A percentile compares a stretch with the other conserved stretches of the same genome.
These are phyloP conservation scores for Senna tora DNA, from an alignment of 306 rosid species.

Conservation along the genomic window DNA sequence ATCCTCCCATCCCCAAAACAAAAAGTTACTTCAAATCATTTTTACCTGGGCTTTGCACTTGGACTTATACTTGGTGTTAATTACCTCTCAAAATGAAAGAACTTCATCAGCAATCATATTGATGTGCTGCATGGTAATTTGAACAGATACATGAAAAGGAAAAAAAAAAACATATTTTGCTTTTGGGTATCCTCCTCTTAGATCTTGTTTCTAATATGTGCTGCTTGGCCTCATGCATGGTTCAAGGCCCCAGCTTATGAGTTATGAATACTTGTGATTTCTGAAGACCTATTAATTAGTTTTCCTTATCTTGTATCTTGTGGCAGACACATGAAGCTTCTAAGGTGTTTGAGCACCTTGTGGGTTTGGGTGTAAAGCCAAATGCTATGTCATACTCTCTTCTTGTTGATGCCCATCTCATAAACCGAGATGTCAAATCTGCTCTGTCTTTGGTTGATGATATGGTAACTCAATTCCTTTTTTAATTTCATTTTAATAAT, in stretches of 20 bases:
- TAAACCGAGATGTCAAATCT: constrained; percentile 78
- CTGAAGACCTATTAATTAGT: constrained; percentile 1
- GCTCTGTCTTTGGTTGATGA: constrained; percentile 62
- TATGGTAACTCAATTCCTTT: constrained; percentile 60
- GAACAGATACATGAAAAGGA: neutral
- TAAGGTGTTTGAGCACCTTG: constrained; percentile 78
- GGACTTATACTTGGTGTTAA: constrained; percentile 7
- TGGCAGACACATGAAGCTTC: constrained; percentile 85
- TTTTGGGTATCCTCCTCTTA: constrained; percentile 27
- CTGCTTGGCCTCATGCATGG: constrained; percentile 9
- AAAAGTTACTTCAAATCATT: constrained; percentile 11
- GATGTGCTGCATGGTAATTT: constrained; percentile 24
- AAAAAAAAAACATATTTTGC: neutral
- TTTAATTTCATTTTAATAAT: neutral
- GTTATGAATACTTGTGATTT: neutral
- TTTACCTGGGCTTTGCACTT: constrained; percentile 26
- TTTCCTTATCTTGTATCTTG: constrained; percentile 34
- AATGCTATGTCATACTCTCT: constrained; percentile 80
- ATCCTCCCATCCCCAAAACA: constrained; percentile 9
- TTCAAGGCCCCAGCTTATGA: neutral
- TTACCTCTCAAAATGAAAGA: neutral
- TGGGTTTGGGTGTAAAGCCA: constrained; percentile 79
- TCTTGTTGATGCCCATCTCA: constrained; percentile 84
- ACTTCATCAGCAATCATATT: constrained; percentile 3
- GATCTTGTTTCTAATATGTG: constrained; percentile 15